Percentiles rank a stretch among this genome's conserved stretches.
Evolutionary conservation across 352 stramenopile genomes (phyloP).

Genomic region (Phytophthora aleatoria): DNA sequence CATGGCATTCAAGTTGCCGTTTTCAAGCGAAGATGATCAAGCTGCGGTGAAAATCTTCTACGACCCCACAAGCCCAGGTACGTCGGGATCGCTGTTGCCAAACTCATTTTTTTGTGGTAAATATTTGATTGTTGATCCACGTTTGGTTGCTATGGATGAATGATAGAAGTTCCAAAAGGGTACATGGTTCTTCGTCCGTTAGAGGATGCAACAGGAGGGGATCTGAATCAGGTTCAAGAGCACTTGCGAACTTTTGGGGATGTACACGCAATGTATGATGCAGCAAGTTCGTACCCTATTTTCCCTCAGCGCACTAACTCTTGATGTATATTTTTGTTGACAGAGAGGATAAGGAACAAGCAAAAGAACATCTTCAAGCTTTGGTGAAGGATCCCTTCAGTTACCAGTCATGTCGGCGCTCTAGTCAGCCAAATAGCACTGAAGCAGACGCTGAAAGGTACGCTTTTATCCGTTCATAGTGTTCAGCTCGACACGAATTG

Average conservation of each 20-base stretch:
- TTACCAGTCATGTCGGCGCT: constrained; percentile 16
- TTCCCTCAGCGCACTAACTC: background rate
- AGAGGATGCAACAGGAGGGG: constrained; percentile 34
- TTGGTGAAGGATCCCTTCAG: constrained; percentile 30
- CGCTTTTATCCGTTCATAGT: background rate
- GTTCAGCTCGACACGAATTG: background rate
- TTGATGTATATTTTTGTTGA: constrained; percentile 1
- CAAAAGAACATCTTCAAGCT: constrained; percentile 33
- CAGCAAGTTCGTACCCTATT: background rate
- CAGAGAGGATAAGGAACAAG: constrained; percentile 35
- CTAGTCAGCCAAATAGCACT: constrained; percentile 7
- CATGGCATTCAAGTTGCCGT: constrained; percentile 28
- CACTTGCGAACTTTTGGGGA: constrained; percentile 14
- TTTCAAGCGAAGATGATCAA: constrained; percentile 21
- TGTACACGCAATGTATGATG: constrained; percentile 23
- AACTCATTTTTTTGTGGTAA: too few species aligned
- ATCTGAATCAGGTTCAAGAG: constrained; percentile 25
- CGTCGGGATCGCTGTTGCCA: background rate
- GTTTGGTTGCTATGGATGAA: background rate
- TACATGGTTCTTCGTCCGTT: constrained; percentile 39
- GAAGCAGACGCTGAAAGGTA: constrained; percentile 21
- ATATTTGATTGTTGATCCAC: too few species aligned
- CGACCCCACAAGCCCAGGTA: constrained; percentile 29
- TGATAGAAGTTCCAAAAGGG: constrained; percentile 39
- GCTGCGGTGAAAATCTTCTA: constrained; percentile 29